These are phyloP conservation scores for Fusarium siculi DNA, from an alignment of 2,329 filamentous ascomycete genomes.

Conservation along the genomic window DNA sequence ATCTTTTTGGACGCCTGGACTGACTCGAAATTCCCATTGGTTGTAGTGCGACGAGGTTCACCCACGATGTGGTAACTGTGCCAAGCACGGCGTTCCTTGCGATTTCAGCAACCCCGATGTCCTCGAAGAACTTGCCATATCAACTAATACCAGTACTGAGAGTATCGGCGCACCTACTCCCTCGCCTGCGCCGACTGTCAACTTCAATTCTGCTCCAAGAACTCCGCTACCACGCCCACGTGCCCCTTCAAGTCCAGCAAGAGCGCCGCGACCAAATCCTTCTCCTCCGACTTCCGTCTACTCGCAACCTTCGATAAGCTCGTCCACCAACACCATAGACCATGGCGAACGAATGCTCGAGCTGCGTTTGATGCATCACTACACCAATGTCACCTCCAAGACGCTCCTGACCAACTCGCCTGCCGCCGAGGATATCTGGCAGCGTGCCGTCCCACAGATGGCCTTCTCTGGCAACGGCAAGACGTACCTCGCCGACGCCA, in stretches of 20 bases:
- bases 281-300: slow-evolving; percentile 50
- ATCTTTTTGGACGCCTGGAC: slow-evolving; percentile 3
- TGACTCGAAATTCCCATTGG: slow-evolving; percentile 19
- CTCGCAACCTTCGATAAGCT: slow-evolving; percentile 43
- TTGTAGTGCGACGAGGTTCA: slow-evolving; percentile 72
- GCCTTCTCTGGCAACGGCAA: slow-evolving; percentile 68
- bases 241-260: slow-evolving; percentile 33
- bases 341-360: slow-evolving; percentile 64
- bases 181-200: slow-evolving; percentile 34
- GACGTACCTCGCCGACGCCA: slow-evolving; percentile 69
- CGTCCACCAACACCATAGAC: slow-evolving; percentile 47
- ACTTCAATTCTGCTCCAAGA: slow-evolving; percentile 35
- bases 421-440: slow-evolving; percentile 67
- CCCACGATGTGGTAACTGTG: slow-evolving; percentile 72
- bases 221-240: slow-evolving; percentile 41
- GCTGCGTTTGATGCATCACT: slow-evolving; percentile 72
- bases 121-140: slow-evolving; percentile 56
- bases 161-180: slow-evolving; percentile 41
- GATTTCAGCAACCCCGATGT: slow-evolving; percentile 69
- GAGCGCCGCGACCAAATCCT: slow-evolving; percentile 37
- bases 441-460: slow-evolving; percentile 67
- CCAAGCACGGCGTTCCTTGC: slow-evolving; percentile 73
- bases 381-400: slow-evolving; percentile 68
- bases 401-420: slow-evolving; percentile 67
- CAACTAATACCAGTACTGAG: slow-evolving; percentile 49